These are phyloP conservation scores for Trichoderma sp. DNA, from an alignment of 2,329 filamentous ascomycete species.

Conservation along the genomic window DNA sequence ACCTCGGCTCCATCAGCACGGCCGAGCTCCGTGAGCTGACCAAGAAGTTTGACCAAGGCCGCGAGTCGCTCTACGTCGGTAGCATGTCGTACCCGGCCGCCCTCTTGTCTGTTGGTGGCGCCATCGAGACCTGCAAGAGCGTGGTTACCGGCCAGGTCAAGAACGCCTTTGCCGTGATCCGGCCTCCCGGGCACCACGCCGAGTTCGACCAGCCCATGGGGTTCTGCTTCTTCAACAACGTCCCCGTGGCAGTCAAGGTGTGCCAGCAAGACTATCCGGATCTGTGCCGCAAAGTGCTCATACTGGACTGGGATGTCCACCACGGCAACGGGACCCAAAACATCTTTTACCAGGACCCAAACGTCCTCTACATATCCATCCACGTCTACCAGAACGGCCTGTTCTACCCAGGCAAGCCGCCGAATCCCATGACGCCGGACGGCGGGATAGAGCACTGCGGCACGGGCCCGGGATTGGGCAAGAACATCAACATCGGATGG, in stretches of 20 bases:
- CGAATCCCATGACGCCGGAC: constrained; percentile 60
- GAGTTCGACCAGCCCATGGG: constrained; percentile 85
- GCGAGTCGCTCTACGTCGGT: constrained; percentile 82
- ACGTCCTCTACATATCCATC: constrained; percentile 91
- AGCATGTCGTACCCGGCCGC: constrained; percentile 79
- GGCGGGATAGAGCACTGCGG: constrained; percentile 64
- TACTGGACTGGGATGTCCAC: constrained; percentile 87
- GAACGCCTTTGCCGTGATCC: constrained; percentile 93
- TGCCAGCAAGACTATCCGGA: constrained; percentile 82
- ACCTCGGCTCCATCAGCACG: constrained; percentile 55
- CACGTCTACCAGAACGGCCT: constrained; percentile 82
- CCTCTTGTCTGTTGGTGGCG: constrained; percentile 82
- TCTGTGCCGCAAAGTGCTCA: constrained; percentile 81
- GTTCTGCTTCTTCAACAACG: constrained; percentile 98
- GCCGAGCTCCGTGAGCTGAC: constrained; percentile 71
- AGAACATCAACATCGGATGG: constrained; percentile 70
- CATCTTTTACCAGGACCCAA: constrained; percentile 92
- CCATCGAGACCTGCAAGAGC: constrained; percentile 94
- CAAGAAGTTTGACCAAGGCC: constrained; percentile 59
- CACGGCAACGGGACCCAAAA: constrained; percentile 93
- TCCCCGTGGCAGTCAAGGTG: constrained; percentile 85
- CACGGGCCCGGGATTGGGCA: constrained; percentile 56
- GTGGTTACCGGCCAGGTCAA: constrained; percentile 82
- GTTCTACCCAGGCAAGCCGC: constrained; percentile 78
- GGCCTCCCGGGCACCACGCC: constrained; percentile 93